Base-by-base conservation (phyloP, 176 grass and related monocot species). In the Triticum dicoccoides region DNA sequence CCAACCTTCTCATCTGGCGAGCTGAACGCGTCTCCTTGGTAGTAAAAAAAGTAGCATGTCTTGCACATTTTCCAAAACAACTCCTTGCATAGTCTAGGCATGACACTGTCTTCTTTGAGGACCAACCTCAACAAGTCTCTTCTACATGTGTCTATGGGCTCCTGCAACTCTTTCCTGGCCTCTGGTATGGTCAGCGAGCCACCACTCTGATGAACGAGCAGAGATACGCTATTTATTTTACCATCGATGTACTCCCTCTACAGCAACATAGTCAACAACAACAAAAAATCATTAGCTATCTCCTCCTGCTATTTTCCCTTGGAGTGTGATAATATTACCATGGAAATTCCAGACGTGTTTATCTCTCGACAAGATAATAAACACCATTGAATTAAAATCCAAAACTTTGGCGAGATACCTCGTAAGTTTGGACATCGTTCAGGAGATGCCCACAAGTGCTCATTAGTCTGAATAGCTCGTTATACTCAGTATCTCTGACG, bases 61-160 rank as follows among this genome's bases (percentile, higher is more conserved):
- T 83, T 97, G 89, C 92, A 93, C 92, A 93, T 95, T 54, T 87
- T 95, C 95, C 91, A 95, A 63, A 97, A 97, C 51, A 95, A 71
- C 54, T 93, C 89, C 72, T 93, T 97, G 85, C 89, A 93, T 14
- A 80, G 79, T 24, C 73, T 71, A 33, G 92, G 90, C 38, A 94
- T 67, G 18, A 51, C 73, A 21, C 70, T 83, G 15, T 30, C 87
- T 44, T 91, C 78, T 25, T 67, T 82, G 20, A 94, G 44, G 7
- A 92, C 87, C 71, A 92, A 20, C 3, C 86, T 51, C 42, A 95
- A 61, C 25, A 95, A 52, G 65, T 92, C 87, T 20, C 30, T 86
- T 59, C 85, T 85, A 11, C 61, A 73, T 0, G 29, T 70, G 6
- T 86, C 82, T 11, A 85, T 88, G 1, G 66, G 73, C 20, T 29